phyloP scores from a whole-genome alignment of 2,329 filamentous ascomycete species.

The Venturia aucupariae region DNA sequence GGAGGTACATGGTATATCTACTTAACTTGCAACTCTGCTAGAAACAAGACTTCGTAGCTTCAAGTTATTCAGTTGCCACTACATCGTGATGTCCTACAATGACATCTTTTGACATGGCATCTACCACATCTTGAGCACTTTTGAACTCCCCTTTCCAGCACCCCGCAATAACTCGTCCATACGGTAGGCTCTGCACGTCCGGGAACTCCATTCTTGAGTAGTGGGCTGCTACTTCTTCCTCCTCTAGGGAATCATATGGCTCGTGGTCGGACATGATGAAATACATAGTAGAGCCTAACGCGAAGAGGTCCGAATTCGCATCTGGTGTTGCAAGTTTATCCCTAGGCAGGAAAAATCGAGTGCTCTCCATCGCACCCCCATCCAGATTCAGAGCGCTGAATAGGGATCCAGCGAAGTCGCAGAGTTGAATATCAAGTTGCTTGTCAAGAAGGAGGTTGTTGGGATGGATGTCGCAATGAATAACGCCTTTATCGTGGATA shows the following conservation, averaged over 20 bases:
- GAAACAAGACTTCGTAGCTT: too few relatives aligned
- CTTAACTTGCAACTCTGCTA: too few relatives aligned
- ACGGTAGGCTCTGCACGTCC: conserved; percentile 20
- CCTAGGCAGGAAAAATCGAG: conserved; percentile 19
- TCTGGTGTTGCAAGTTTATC: conserved; percentile 18
- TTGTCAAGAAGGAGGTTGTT: conserved; percentile 32
- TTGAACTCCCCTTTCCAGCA: conserved; percentile 23
- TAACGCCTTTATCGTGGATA: conserved; percentile 29
- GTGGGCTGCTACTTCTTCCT: conserved; percentile 23
- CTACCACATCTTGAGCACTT: conserved; percentile 18
- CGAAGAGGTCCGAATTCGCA: conserved; percentile 26
- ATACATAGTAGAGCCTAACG: conserved; percentile 29
- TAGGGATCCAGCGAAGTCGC: conserved; percentile 30
- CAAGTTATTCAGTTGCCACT: too few relatives aligned
- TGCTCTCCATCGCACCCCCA: conserved; percentile 20
- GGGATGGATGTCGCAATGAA: conserved; percentile 34
- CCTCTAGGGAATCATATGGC: conserved; percentile 24
- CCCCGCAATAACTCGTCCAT: conserved; percentile 22
- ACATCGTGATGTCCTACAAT: too few relatives aligned
- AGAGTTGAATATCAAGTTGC: conserved; percentile 28
- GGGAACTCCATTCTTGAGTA: conserved; percentile 24
- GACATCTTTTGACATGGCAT: not conserved
- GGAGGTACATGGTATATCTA: too few relatives aligned
- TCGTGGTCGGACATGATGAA: conserved; percentile 26
- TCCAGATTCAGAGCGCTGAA: conserved; percentile 20